phyloP scores from a whole-genome alignment of 805 yeast species.

The Isabelozyma gotoi region DNA sequence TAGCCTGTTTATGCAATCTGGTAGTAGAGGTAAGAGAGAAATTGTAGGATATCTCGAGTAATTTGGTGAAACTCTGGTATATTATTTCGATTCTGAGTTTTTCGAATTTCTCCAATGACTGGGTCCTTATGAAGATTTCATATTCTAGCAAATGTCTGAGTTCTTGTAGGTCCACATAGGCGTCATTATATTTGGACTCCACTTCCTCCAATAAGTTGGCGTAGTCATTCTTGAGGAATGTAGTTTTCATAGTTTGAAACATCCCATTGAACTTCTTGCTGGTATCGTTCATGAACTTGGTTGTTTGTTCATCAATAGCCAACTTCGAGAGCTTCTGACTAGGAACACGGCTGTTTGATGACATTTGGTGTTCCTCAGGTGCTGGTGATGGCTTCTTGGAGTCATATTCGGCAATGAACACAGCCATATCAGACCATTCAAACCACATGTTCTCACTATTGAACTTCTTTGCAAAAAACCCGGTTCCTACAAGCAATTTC shows the following conservation, averaged over 20 bases:
- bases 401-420: slow-evolving; percentile 13
- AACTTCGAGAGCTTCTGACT: slow-evolving; percentile 1
- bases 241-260: slow-evolving; percentile 30
- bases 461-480: slow-evolving; percentile 34
- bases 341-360: not conserved
- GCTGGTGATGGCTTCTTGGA: not conserved
- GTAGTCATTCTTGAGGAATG: slow-evolving; percentile 28
- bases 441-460: slow-evolving; percentile 44
- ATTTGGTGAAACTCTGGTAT: slow-evolving; percentile 29
- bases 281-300: slow-evolving; percentile 21
- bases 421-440: slow-evolving; percentile 41
- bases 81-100: slow-evolving; percentile 30
- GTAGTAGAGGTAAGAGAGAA: slow-evolving; percentile 23
- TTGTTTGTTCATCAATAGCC: slow-evolving; percentile 5
- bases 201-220: slow-evolving; percentile 24
- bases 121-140: slow-evolving; percentile 19
- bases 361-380: too few relatives aligned
- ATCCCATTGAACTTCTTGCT: slow-evolving; percentile 28
- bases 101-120: slow-evolving; percentile 34
- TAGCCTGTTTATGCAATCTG: slow-evolving; percentile 21
- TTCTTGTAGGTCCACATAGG: slow-evolving; percentile 32
- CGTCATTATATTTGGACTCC: slow-evolving; percentile 32
- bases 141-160: slow-evolving; percentile 28
- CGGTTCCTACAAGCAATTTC: slow-evolving; percentile 30
- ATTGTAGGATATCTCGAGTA: slow-evolving; percentile 33